Base-by-base conservation (phyloP, 495 filamentous ascomycete genomes). In the Tuber magnatum region DNA sequence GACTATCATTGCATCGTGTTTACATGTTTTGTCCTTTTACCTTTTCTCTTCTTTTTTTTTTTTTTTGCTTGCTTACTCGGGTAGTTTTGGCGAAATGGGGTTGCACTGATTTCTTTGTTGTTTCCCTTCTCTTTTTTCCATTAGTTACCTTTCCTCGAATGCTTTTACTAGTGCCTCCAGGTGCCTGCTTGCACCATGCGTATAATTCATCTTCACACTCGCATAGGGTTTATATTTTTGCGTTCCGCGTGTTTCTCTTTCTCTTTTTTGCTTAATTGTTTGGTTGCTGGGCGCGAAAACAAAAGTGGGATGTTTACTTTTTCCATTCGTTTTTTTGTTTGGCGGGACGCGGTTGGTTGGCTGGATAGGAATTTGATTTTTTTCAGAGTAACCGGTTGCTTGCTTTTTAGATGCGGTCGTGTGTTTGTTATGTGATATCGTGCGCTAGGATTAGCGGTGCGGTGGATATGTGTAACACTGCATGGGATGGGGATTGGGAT, bases 11-110 rank as follows among this genome's bases (percentile, higher is more conserved):
- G 6, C n/a, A 10, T 73, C 42, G 22, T 24, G 28, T 56, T 73
- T 61, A 3, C 40, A 28, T 40, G 43, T 39, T 72, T 28, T 71
- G 46, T 48, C 3, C 41, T 24, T 41, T 76, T 70, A 12, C 39
- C 5, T 65, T 40, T 70, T 48, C 41, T 40, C 7, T 71, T 46
- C 22, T 70, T 48, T 46, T 71, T 46, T 22, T 44, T 69, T 69
- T 39, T 41, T 41, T 0, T 69, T 74, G 46, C 68, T 41, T 44
- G 73, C 74, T 22, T 28, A 56, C 72, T 51, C 77, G 77, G 70
- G 70, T 71, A 68, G 75, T 77, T 74, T 39, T 39, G 75, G 77
- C 75, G 75, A 79, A 73, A 75, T 61, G 40, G 65, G 72, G 72
- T 43, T 70, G 56, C 46, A 46, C 48, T 48, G 76, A 69, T 71